Evolutionary conservation across 495 filamentous ascomycete genomes (phyloP).

Genomic region (Aspergillus sparsus): DNA sequence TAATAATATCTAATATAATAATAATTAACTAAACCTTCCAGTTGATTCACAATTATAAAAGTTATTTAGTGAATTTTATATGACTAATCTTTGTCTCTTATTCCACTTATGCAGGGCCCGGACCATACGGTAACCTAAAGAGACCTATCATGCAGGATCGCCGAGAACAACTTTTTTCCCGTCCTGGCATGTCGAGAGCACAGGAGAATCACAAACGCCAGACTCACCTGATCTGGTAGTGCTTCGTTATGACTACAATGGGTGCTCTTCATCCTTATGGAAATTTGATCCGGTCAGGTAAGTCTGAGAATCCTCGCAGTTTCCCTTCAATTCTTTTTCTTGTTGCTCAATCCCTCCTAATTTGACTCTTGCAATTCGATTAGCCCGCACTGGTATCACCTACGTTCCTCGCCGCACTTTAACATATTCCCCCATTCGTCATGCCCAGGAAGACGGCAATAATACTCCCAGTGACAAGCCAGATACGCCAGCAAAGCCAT

Average conservation of each 20-base stretch:
- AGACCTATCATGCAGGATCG: neutral
- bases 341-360: neutral
- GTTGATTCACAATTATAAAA: too few species aligned
- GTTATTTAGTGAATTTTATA: too few species aligned
- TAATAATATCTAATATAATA: too few species aligned
- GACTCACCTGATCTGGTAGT: conserved; percentile 1
- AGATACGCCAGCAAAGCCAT: conserved; percentile 19
- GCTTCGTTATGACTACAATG: conserved; percentile 42
- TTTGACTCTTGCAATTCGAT: conserved; percentile 8
- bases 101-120: neutral
- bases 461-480: conserved; percentile 17
- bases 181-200: conserved; percentile 10
- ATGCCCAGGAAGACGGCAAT: conserved; percentile 34
- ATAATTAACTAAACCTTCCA: too few species aligned
- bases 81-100: too few species aligned
- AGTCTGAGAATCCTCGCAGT: conserved; percentile 9
- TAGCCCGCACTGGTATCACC: conserved; percentile 40
- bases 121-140: neutral
- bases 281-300: conserved; percentile 46
- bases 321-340: conserved; percentile 1
- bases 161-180: conserved; percentile 19
- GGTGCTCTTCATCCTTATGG: conserved; percentile 40
- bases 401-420: conserved; percentile 46
- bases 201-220: neutral
- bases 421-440: conserved; percentile 36